Evolutionary conservation across 768 basidiomycete genomes (phyloP), one percentile per base, ranked within the genome.

Genomic region (Amanita rimosa): DNA sequence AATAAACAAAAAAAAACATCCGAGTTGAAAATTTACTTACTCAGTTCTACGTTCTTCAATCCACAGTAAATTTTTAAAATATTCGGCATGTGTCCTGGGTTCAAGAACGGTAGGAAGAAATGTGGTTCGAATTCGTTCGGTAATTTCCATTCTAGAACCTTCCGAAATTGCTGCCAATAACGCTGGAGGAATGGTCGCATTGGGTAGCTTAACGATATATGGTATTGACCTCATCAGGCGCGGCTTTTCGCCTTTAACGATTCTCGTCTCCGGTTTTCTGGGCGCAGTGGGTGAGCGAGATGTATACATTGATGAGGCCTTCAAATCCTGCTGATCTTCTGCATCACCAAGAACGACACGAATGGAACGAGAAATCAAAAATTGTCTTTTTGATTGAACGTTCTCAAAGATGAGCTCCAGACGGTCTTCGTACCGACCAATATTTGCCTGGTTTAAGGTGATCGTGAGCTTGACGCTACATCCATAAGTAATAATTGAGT

Each of bases 11-110:
- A 13, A 4, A 31, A 42, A 27, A 17, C 11, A 42, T 9, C 22
- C 42, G 17, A 33, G n/a, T n/a, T n/a, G n/a, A 44, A 37, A 43
- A 31, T 3, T 1, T 4, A 54, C 65, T 36, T 55, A 68, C 74
- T 69, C 67, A 57, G 68, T 68, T 36, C 67, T 67, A 44, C 53
- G 63, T 49, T 74, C 80, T 54, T 82, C 79, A 1, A 71, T 64
- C 77, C 79, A 80, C 0, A 83, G 54, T 3, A 83, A 58, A 16
- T 64, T 56, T 56, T 75, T 74, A 63, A 78, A 81, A 43, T 67
- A 63, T 0, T 67, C 60, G 0, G 64, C 62, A 53, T 81, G 77
- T 0, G 70, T 67, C 1, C 57, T 57, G 21, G 54, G 60, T 40
- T 69, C 58, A 10, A 81, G 53, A 0, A 39, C 44, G 0, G 16